These are phyloP conservation scores for Solanum virginianum DNA, from an alignment of 257 asterid species.

Conservation along the genomic window DNA sequence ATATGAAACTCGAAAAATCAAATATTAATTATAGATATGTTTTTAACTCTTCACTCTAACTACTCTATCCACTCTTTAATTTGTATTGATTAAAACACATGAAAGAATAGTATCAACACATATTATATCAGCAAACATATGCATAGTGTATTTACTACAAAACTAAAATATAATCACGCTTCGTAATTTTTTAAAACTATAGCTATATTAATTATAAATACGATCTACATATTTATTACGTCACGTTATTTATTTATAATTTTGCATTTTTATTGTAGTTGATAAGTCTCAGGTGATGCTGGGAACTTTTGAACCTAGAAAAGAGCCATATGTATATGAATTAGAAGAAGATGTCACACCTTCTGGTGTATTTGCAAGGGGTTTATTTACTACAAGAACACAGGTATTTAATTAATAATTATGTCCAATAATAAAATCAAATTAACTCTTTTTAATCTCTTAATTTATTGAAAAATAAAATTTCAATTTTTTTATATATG, in stretches of 20 bases:
- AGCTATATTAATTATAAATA: not conserved
- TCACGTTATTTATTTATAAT: not conserved
- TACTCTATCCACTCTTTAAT: no score
- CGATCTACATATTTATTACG: not conserved
- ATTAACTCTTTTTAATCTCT: no score
- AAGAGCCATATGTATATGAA: conserved; percentile 24
- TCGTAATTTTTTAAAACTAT: not conserved
- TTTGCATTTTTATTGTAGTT: conserved; percentile 8
- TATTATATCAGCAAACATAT: no score
- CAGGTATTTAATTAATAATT: conserved; percentile 15
- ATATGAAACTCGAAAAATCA: not conserved
- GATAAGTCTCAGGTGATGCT: conserved; percentile 23
- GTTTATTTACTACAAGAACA: conserved; percentile 39
- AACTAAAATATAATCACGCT: not conserved
- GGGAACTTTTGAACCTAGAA: conserved; percentile 26
- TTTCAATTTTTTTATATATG: no score
- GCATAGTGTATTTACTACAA: not conserved
- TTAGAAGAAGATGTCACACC: conserved; percentile 38
- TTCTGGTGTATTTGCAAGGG: conserved; percentile 37
- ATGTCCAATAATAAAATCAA: not conserved
- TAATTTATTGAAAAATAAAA: no score
- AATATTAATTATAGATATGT: not conserved
- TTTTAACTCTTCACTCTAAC: not conserved
- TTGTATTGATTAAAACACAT: no score
- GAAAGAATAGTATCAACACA: no score